Evolutionary conservation across 2,329 filamentous ascomycete species (phyloP).

Genomic region (Seiridium cupressi): DNA sequence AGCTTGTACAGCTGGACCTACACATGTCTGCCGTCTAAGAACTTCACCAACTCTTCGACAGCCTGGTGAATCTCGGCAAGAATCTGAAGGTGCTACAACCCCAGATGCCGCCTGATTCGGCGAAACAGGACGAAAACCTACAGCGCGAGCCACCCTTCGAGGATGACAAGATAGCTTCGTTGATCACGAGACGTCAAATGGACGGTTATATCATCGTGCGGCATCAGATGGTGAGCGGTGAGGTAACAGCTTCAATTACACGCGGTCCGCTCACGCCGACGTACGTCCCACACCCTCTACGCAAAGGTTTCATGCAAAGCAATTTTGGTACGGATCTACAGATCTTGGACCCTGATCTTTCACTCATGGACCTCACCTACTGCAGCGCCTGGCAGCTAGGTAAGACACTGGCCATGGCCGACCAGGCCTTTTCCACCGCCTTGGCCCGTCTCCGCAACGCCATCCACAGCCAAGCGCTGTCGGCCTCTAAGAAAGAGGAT

Average conservation of each 20-base stretch:
- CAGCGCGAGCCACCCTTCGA: too few species aligned
- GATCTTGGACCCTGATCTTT: constrained; percentile 34
- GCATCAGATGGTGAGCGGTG: too few species aligned
- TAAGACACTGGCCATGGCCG: constrained; percentile 33
- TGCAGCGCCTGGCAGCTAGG: constrained; percentile 42
- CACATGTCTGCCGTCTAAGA: too few species aligned
- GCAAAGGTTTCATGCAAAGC: constrained; percentile 14
- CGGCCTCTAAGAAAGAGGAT: not conserved
- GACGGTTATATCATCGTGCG: too few species aligned
- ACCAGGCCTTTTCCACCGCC: constrained; percentile 17
- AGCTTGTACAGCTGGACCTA: too few species aligned
- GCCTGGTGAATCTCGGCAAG: too few species aligned
- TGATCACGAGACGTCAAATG: too few species aligned
- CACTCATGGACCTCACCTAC: constrained; percentile 44
- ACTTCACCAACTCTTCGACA: too few species aligned
- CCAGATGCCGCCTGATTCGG: too few species aligned
- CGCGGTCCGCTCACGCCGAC: constrained; percentile 35
- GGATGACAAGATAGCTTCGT: too few species aligned
- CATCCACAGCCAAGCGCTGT: constrained; percentile 13
- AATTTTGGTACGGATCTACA: constrained; percentile 31
- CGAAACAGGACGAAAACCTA: too few species aligned
- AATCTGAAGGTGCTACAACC: too few species aligned
- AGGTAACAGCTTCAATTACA: constrained; percentile 33
- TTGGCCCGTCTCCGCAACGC: constrained; percentile 18
- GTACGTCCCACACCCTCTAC: not conserved